phyloP scores from a whole-genome alignment of 192 early-diverging fungal genomes.

The Borealophlyctis nickersoniae region DNA sequence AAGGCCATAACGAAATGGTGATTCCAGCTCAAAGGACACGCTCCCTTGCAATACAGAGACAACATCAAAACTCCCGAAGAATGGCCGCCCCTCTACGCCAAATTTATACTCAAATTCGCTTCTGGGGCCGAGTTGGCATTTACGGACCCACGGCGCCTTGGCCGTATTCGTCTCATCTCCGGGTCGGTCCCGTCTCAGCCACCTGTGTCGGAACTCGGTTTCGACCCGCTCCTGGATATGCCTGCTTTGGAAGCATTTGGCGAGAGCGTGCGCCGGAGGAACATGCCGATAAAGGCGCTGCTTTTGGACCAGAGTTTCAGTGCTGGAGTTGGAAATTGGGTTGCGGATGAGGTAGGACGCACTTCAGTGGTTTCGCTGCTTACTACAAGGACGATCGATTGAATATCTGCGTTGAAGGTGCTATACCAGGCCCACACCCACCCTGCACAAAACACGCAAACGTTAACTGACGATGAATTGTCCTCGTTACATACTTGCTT shows the following conservation, averaged over 20 bases:
- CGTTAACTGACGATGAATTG: conserved; percentile 50
- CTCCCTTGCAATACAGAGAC: conserved; percentile 33
- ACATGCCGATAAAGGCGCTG: conserved; percentile 66
- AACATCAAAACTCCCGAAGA: conserved; percentile 32
- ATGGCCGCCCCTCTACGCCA: conserved; percentile 72
- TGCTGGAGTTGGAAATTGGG: conserved; percentile 84
- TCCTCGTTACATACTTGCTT: conserved; percentile 45
- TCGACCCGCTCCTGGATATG: conserved; percentile 67
- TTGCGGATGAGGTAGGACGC: conserved; percentile 66
- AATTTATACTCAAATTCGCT: conserved; percentile 53
- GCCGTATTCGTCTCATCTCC: conserved; percentile 56
- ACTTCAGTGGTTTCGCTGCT: not conserved
- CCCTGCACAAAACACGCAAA: conserved; percentile 52
- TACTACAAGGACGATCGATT: not conserved
- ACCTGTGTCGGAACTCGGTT: conserved; percentile 67
- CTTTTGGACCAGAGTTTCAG: conserved; percentile 74
- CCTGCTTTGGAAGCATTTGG: conserved; percentile 51
- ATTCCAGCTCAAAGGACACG: conserved; percentile 32
- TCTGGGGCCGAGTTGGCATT: conserved; percentile 43
- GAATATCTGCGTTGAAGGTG: conserved; percentile 27
- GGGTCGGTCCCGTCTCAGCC: conserved; percentile 44
- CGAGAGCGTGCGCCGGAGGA: conserved; percentile 32
- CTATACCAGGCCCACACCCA: conserved; percentile 73
- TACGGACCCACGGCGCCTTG: conserved; percentile 68
- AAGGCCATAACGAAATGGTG: not conserved